Evolutionary conservation across 306 rosid genomes (phyloP).

Genomic region (Erythrophleum fordii): DNA sequence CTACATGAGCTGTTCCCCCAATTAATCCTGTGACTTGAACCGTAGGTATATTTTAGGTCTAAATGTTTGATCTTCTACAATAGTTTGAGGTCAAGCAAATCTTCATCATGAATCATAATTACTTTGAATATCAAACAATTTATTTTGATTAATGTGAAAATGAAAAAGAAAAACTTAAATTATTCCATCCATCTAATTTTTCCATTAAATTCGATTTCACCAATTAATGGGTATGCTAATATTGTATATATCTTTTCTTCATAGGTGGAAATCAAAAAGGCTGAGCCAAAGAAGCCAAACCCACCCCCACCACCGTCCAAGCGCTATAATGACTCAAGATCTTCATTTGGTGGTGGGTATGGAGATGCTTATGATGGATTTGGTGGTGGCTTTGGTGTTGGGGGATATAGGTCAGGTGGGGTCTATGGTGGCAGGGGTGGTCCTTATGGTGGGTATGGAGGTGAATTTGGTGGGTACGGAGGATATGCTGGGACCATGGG

Average conservation of each 20-base stretch:
- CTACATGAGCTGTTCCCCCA: background rate
- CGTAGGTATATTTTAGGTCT: background rate
- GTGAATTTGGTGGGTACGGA: constrained; percentile 88
- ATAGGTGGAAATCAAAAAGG: constrained; percentile 97
- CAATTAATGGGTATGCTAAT: background rate
- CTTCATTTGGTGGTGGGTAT: constrained; percentile 70
- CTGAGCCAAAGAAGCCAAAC: constrained; percentile 94
- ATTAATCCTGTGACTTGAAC: background rate
- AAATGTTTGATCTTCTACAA: background rate
- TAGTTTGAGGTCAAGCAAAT: background rate
- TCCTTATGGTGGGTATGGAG: constrained; percentile 70
- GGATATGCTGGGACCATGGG: constrained; percentile 80
- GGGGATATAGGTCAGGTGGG: constrained; percentile 70
- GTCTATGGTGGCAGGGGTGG: constrained; percentile 66
- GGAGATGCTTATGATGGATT: constrained; percentile 85
- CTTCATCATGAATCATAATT: background rate
- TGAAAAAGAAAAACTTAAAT: background rate
- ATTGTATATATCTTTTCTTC: constrained; percentile 16
- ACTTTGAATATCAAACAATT: background rate
- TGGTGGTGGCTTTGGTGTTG: constrained; percentile 70
- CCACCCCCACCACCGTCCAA: constrained; percentile 78
- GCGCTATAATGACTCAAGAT: constrained; percentile 78
- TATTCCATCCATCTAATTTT: background rate
- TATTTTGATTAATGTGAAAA: background rate
- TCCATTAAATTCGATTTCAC: background rate